Base-by-base conservation (phyloP, 345 rosid species). In the Atalantia buxifolia region DNA sequence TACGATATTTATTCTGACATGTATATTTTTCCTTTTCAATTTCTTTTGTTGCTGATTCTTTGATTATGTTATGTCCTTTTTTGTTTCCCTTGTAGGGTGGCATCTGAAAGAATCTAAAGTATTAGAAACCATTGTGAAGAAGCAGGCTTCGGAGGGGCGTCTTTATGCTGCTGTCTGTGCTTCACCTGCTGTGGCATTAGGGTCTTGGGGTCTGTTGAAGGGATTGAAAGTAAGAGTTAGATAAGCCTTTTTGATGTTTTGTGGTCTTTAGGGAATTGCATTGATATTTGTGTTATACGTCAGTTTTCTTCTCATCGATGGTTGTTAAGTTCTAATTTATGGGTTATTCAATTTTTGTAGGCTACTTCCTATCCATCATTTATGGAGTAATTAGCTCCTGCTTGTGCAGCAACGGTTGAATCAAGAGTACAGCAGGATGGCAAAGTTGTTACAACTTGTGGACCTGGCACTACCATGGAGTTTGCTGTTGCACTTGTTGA, bases 391-490 rank as follows among this genome's bases (percentile, higher is more conserved):
- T 83, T 94, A 68, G 82, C 90, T 67, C 76, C 95, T 19, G 86
- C 77, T 63, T 64, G 77, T 76, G 97, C 93, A 22, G 80, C 72
- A 16, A 86, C 97, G 53, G 94, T 88, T 30, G 98, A 92, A 79
- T 94, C 97, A 66, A 91, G 97, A 79, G 99, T 96, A 60, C 91
- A 92, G 75, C 85, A 81, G 73, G 98, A 96, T 82, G 95, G 95
- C 13, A 81, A 83, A 62, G 88, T 85, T 45, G 88, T 96, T 56
- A 96, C 98, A 21, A 96, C 97, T 77, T 89, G 95, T 42, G 93
- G 93, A 66, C 95, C 99, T 50, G 98, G 95, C 75, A 96, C 97
- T 77, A 89, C 98, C 59, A 89, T 96, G 85, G 97, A 96, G 84
- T 94, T 90, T 86, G 88, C 95, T 45, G 78, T 96, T 69, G 83